Percentiles rank a stretch among this genome's conserved stretches.
Conservation (phyloP, 2,329 filamentous ascomycete genomes). For the Microcyclosporella mali region DNA sequence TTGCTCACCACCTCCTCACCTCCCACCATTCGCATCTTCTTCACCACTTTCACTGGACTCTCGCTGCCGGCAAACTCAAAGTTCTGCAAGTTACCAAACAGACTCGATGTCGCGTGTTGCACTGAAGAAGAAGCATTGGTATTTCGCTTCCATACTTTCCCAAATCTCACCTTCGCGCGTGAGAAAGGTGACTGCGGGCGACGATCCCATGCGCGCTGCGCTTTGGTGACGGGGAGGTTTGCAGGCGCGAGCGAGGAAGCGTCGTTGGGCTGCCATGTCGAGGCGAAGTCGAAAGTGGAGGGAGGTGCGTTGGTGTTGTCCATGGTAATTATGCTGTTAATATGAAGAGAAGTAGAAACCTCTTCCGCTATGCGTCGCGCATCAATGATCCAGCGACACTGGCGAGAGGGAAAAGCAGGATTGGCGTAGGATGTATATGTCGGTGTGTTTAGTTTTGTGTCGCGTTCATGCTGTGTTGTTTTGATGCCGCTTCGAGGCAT, state of each 20-base stretch:
- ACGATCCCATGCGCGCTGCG: constrained; percentile 46
- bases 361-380: not conserved
- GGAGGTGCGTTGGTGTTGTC: not conserved
- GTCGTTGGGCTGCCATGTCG: constrained; percentile 38
- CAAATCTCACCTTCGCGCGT: constrained; percentile 27
- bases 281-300: constrained; percentile 1
- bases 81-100: constrained; percentile 5
- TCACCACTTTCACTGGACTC: constrained; percentile 39
- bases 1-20: constrained; percentile 17
- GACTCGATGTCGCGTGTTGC: constrained; percentile 1
- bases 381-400: not conserved
- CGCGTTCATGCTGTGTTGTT: too few species aligned
- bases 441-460: too few species aligned
- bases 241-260: constrained; percentile 36
- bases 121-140: constrained; percentile 1
- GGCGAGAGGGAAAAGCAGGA: not conserved
- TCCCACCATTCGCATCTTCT: constrained; percentile 36
- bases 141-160: constrained; percentile 43
- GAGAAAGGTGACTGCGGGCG: constrained; percentile 39
- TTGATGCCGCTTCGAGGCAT: too few species aligned
- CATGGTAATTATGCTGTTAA: not conserved
- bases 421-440: too few species aligned
- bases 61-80: constrained; percentile 8
- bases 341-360: not conserved
- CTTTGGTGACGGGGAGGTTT: constrained; percentile 37